A percentile compares a stretch with the other conserved stretches of the same genome.
Conservation (phyloP, 306 rosid species). For the Corylus avellana region DNA sequence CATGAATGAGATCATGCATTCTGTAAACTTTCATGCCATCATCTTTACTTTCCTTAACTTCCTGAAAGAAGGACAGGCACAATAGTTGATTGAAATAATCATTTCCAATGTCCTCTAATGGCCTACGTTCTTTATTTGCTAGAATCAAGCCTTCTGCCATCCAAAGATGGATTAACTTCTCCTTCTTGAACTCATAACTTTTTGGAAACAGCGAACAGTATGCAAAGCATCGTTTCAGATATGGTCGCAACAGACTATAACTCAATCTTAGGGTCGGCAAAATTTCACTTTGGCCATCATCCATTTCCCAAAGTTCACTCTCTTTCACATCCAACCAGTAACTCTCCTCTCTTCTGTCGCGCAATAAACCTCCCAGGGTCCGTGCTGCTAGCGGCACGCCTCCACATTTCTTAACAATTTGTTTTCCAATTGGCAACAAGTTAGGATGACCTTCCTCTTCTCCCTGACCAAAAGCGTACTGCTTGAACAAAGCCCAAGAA, state of each 20-base stretch:
- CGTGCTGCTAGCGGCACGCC: slow-evolving; percentile 40
- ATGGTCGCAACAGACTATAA: slow-evolving; percentile 20
- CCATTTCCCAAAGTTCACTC: slow-evolving; percentile 20
- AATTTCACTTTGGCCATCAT: slow-evolving; percentile 24
- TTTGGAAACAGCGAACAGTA: slow-evolving; percentile 33
- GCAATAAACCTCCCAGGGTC: slow-evolving; percentile 31
- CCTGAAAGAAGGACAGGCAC: slow-evolving; percentile 37
- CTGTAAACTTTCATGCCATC: slow-evolving; percentile 15
- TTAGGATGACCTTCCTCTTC: neutral
- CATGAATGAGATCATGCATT: slow-evolving; percentile 34
- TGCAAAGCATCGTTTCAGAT: slow-evolving; percentile 32
- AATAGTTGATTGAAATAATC: slow-evolving; percentile 29
- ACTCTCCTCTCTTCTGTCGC: slow-evolving; percentile 21
- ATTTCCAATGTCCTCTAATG: slow-evolving; percentile 25
- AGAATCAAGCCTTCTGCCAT: slow-evolving; percentile 32
- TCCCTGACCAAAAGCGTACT: neutral
- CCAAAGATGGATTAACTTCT: slow-evolving; percentile 35
- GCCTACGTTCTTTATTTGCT: neutral
- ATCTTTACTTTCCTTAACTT: neutral
- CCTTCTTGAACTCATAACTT: slow-evolving; percentile 27
- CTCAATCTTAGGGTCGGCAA: slow-evolving; percentile 27
- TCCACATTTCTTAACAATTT: slow-evolving; percentile 39
- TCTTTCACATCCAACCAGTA: slow-evolving; percentile 34
- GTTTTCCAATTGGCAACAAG: slow-evolving; percentile 12
- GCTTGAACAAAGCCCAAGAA: slow-evolving; percentile 25